Evolutionary conservation across 345 rosid species (phyloP).

Genomic region (Toxicodendron radicans): DNA sequence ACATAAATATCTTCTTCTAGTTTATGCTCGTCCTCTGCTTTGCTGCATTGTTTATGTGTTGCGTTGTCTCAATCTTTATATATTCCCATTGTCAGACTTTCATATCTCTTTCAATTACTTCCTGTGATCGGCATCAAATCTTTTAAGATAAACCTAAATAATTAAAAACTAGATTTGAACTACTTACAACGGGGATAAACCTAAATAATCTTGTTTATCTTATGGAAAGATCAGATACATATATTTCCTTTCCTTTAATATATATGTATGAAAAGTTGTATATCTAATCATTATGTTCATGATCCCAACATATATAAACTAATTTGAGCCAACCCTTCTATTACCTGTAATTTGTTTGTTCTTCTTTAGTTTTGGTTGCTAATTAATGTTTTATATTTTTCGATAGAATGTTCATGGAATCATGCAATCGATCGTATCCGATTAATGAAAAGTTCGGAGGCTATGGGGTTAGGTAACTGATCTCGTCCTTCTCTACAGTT

Average conservation of each 20-base stretch:
- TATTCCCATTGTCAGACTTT: neutral
- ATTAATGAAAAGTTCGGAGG: constrained; percentile 22
- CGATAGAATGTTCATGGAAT: constrained; percentile 26
- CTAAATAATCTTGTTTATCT: too few relatives aligned
- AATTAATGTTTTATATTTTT: neutral
- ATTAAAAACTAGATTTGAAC: too few relatives aligned
- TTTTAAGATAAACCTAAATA: too few relatives aligned
- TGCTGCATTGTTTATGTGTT: neutral
- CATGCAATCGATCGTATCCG: constrained; percentile 31
- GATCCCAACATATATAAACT: neutral
- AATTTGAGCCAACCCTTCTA: neutral
- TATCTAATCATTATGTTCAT: too few relatives aligned
- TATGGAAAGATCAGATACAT: too few relatives aligned
- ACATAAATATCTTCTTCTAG: neutral
- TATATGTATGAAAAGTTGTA: too few relatives aligned
- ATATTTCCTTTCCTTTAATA: too few relatives aligned
- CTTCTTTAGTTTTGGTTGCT: neutral
- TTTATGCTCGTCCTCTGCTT: neutral
- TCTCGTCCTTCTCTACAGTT: too few relatives aligned
- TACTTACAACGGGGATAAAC: too few relatives aligned
- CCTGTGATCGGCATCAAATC: too few relatives aligned
- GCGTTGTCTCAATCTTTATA: neutral
- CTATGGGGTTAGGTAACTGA: constrained; percentile 14
- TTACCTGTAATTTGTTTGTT: too few relatives aligned
- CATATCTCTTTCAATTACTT: neutral